Evolutionary conservation across 371 early-diverging fungal genomes (phyloP).

Genomic region (Quaeritorhiza haematococci): DNA sequence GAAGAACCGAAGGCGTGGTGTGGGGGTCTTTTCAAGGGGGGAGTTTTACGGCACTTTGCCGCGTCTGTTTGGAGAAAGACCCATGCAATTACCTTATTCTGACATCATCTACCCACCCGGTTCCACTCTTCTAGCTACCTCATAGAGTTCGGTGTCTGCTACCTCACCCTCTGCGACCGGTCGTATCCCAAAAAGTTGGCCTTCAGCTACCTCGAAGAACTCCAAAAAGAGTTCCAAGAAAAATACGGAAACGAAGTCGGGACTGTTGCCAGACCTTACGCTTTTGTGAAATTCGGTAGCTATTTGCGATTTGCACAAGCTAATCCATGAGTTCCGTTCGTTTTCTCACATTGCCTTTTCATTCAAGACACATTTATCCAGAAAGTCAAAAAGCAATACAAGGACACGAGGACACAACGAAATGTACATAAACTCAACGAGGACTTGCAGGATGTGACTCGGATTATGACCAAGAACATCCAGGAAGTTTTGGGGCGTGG

Average conservation of each 20-base stretch:
- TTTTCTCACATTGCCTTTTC: conserved; percentile 1
- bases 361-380: conserved; percentile 88
- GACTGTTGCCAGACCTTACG: conserved; percentile 88
- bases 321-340: background rate
- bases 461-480: conserved; percentile 97
- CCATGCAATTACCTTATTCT: background rate
- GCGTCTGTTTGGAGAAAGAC: background rate
- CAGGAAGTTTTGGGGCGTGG: conserved; percentile 93
- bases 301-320: no score
- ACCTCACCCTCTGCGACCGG: conserved; percentile 88
- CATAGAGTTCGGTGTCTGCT: conserved; percentile 89
- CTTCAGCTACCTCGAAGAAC: conserved; percentile 89
- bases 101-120: background rate
- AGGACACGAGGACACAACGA: conserved; percentile 88
- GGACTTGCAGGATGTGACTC: conserved; percentile 90
- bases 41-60: background rate
- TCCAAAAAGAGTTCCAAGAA: conserved; percentile 89
- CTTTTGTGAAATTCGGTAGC: conserved; percentile 91
- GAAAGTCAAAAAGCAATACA: conserved; percentile 90
- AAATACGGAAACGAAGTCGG: conserved; percentile 85
- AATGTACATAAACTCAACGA: conserved; percentile 91
- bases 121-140: conserved; percentile 63
- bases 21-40: no score
- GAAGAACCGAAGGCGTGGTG: no score
- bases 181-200: conserved; percentile 94